Evolutionary conservation across 139 green algal species (phyloP).

Genomic region (Pycnococcus provasolii): DNA sequence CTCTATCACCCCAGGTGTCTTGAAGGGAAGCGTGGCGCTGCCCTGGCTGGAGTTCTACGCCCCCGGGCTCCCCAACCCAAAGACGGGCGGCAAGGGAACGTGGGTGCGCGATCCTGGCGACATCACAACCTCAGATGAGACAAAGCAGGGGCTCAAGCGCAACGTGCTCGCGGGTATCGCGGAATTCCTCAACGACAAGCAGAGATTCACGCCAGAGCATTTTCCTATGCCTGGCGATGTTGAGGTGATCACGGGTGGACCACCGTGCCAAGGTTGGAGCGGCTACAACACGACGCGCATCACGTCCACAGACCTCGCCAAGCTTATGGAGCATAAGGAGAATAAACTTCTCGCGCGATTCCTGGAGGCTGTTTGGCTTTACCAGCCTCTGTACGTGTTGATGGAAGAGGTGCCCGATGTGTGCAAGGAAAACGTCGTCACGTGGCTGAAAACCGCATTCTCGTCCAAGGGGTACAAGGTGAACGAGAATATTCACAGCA

Average conservation of each 20-base stretch:
- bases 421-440: constrained; percentile 1
- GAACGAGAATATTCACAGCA: background rate
- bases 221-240: constrained; percentile 12
- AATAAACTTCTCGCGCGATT: constrained; percentile 3
- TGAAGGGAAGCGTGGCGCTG: too few species aligned
- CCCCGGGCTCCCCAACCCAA: too few species aligned
- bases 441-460: background rate
- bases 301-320: background rate
- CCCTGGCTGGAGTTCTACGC: too few species aligned
- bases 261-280: constrained; percentile 8
- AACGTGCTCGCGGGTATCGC: background rate
- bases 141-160: background rate
- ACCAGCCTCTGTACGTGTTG: constrained; percentile 8
- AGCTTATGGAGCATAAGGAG: constrained; percentile 2
- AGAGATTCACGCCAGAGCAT: background rate
- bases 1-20: too few species aligned
- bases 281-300: constrained; percentile 20
- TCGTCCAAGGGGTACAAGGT: constrained; percentile 2
- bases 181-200: background rate
- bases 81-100: too few species aligned
- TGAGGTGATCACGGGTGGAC: constrained; percentile 8
- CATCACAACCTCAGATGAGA: background rate
- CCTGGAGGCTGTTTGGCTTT: constrained; percentile 9
- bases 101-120: too few species aligned
- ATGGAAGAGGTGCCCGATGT: constrained; percentile 20